Base-by-base conservation (phyloP, 768 basidiomycete species). In the Tulasnella sp. region DNA sequence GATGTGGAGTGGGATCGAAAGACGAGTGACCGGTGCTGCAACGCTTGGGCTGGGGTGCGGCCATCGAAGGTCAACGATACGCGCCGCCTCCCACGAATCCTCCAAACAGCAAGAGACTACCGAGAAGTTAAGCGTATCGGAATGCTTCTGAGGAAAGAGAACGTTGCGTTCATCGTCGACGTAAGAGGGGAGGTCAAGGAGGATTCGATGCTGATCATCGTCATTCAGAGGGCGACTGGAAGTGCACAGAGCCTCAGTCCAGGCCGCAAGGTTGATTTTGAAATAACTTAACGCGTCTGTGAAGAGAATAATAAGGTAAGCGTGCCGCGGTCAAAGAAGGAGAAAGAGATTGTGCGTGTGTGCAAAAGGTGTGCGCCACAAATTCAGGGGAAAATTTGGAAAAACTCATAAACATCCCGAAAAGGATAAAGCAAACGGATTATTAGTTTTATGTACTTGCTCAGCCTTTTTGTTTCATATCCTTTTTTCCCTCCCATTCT, bases 121-220 rank as follows among this genome's bases (percentile, higher is more conserved):
- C 5, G 5, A 26, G 19, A 22, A 52, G 26, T 52, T 1, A 19
- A 5, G 3, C 26, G n/a, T 26, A 22, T 52, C 47, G 1, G n/a
- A 22, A 26, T 19, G n/a, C 47, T 26, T 8, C 26, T 22, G 47
- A 26, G 26, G 47, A 26, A 26, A 1, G n/a, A 26, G 19, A 26
- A 22, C 6, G 47, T 11, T 52, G 47, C 47, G 47, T 52, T 52
- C 47, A 52, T 52, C n/a, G 47, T 22, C 47, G 47, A 52, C 47
- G 47, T 52, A 52, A 52, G 47, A 52, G 47, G 47, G n/a, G 47
- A 52, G 26, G n/a, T 52, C 11, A 26, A 52, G n/a, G 47, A 22
- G 47, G 47, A 5, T 19, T n/a, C 91, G 47, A 19, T n/a, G 44
- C 17, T 19, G 44, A 47, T 47, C 44, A 22, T 52, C 47, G 47